A percentile compares a stretch with the other conserved stretches of the same genome.
phyloP scores from a whole-genome alignment of 108 stramenopile genomes.

The Cyclotella cryptica region DNA sequence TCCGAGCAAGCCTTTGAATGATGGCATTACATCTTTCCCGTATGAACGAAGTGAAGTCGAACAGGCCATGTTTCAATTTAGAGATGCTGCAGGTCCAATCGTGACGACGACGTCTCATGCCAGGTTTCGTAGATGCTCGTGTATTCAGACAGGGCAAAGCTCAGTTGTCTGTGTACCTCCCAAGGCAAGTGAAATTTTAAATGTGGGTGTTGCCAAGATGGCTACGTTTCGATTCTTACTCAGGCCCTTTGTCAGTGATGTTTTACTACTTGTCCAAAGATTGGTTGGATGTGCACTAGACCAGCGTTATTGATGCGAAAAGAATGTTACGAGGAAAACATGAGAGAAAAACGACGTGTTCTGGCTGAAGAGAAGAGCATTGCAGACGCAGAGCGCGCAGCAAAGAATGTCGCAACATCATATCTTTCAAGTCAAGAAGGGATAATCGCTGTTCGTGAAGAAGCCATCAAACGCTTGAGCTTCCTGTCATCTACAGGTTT shows the following conservation, averaged over 20 bases:
- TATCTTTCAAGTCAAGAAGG: constrained; percentile 46
- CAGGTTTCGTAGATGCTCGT: constrained; percentile 47
- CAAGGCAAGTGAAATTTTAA: constrained; percentile 7
- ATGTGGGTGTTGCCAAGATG: not conserved
- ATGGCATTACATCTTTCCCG: constrained; percentile 49
- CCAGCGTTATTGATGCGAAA: constrained; percentile 48
- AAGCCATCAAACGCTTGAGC: constrained; percentile 42
- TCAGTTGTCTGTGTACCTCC: constrained; percentile 38
- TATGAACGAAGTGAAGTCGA: constrained; percentile 48
- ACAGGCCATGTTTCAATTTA: constrained; percentile 39
- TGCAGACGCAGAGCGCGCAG: constrained; percentile 31
- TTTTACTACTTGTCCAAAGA: not conserved
- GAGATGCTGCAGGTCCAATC: constrained; percentile 45
- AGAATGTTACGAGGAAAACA: constrained; percentile 51
- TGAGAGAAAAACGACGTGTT: constrained; percentile 38
- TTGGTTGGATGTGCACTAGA: constrained; percentile 55
- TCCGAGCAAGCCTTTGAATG: not conserved
- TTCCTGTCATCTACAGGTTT: not conserved
- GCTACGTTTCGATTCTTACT: not conserved
- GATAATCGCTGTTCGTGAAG: constrained; percentile 35
- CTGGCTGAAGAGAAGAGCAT: constrained; percentile 29
- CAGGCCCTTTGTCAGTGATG: not conserved
- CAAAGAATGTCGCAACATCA: constrained; percentile 22
- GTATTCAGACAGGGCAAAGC: constrained; percentile 24
- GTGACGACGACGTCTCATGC: constrained; percentile 17